Evolutionary conservation across 306 rosid species (phyloP), one percentile per base, ranked within the genome.

Genomic region (Elaeagnus macrophylla): DNA sequence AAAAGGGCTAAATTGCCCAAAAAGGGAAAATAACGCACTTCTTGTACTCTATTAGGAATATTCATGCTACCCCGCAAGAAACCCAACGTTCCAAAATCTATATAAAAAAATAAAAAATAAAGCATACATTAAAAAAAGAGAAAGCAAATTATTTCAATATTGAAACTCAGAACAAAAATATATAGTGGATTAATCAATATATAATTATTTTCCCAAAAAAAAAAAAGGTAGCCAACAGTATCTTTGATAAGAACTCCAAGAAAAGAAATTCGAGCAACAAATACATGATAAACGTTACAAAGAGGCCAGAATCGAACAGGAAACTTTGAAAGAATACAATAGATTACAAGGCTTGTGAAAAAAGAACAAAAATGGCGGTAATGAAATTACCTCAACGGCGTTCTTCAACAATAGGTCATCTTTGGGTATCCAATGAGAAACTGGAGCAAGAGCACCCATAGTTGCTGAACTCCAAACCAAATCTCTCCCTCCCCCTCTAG

Each of bases 371-470:
- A 53, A 41, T 10, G 56, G 60, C 12, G 39, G 67, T 51, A 10
- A 50, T 8, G 10, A 51, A 39, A 7, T 37, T 64, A 91, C 99
- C 99, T 91, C 93, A 39, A 91, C 85, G 10, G 95, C 85, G 79
- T 78, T 87, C 67, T 77, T 87, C 45, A 91, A 88, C 66, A 87
- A 53, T 65, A 86, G 75, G 72, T 91, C 99, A 60, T 91, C 99
- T 16, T 81, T 81, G 9, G 89, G 82, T 59, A 60, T 67, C 97
- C 96, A 91, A 7, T 77, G 51, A 36, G 66, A 15, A 47, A 69
- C 32, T 6, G 89, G 71, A 62, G 82, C 77, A 14, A 85, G 83
- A 72, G 94, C 95, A 11, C 91, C 89, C 97, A 89, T 85, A 13
- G 46, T 9, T 37, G 67, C 61, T 19, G 55, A 37, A 25, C 20